phyloP scores from a whole-genome alignment of 1,139 yeast genomes.

The Komagataea norvegica region DNA sequence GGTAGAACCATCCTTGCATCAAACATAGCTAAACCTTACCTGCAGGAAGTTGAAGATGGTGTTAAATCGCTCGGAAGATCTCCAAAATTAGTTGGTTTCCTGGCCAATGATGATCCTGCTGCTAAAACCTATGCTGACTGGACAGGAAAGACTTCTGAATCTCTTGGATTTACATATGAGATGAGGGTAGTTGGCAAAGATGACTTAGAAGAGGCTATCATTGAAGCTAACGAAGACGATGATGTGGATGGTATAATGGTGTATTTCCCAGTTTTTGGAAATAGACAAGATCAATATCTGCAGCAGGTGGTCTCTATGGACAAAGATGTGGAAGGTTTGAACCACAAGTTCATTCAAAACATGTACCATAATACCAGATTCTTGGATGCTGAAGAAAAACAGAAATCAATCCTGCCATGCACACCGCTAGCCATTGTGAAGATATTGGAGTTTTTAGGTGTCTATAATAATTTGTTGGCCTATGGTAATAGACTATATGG shows the following conservation, averaged over 20 bases:
- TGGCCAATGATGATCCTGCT: constrained; percentile 93
- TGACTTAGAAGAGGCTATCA: constrained; percentile 75
- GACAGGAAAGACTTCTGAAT: constrained; percentile 89
- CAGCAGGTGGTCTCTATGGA: constrained; percentile 82
- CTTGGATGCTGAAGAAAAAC: constrained; percentile 61
- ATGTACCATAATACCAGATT: constrained; percentile 89
- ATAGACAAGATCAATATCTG: constrained; percentile 88
- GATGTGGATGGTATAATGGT: constrained; percentile 90
- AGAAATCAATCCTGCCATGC: constrained; percentile 89
- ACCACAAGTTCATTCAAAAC: constrained; percentile 86
- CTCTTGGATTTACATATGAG: constrained; percentile 81
- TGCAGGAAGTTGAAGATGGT: constrained; percentile 62
- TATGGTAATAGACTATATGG: constrained; percentile 93
- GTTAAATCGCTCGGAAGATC: constrained; percentile 45
- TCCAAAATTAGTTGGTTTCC: constrained; percentile 83
- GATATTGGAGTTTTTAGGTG: constrained; percentile 83
- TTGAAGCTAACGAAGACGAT: constrained; percentile 76
- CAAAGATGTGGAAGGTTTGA: constrained; percentile 94
- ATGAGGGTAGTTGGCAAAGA: constrained; percentile 69
- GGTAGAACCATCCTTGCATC: constrained; percentile 87
- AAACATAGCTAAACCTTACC: constrained; percentile 75
- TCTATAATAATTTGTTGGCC: constrained; percentile 73
- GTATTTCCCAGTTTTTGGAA: constrained; percentile 97
- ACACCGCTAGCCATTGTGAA: constrained; percentile 94
- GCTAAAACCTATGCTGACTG: constrained; percentile 93